Evolutionary conservation across 345 rosid genomes (phyloP), one percentile per base, ranked within the genome.

Genomic region (Hypericum androsaemum): DNA sequence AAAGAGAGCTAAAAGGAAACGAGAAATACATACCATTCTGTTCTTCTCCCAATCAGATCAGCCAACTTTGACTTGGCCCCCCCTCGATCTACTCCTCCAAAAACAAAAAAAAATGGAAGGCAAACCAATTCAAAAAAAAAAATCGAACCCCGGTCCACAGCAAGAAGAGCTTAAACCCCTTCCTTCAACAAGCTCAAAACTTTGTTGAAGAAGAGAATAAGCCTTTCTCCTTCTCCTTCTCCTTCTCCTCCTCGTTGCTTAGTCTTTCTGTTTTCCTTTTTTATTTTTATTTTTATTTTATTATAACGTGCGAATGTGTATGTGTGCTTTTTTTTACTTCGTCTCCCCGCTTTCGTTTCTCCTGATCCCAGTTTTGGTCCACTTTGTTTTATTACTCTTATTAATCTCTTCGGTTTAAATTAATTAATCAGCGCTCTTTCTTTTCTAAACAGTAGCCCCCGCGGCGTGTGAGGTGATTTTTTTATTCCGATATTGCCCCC

Each of bases 151-250:
- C 32, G 32, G 32, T n/a, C n/a, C n/a, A n/a, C n/a, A n/a, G n/a
- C 2, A 22, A 22, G 32, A 22, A 22, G 4, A 68, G 75, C 79
- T 75, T 64, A 68, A 68, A 65, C 75, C 56, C 72, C 32, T 22
- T 22, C 32, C 1, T 72, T 74, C 72, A 64, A 58, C 57, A 62
- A 67, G 43, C 37, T 11, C 49, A 64, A 62, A 61, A 46, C 44
- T 37, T 37, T 41, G 32, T 15, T 64, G 71, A 65, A 73, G 74
- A 71, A 66, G 74, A 73, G 74, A 73, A 58, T 72, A 67, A 74
- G 69, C 71, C 55, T 61, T 42, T 12, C 13, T 12, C 40, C 14
- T 44, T 39, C 6, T 13, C 6, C 43, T 22, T n/a, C 43, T 50
- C 6, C 32, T 5, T 15, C 2, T 22, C 22, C 46, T 5, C 45